Evolutionary conservation across 2,329 filamentous ascomycete species (phyloP), one percentile per base, ranked within the genome.

Genomic region (Hymenoscyphus linearis): DNA sequence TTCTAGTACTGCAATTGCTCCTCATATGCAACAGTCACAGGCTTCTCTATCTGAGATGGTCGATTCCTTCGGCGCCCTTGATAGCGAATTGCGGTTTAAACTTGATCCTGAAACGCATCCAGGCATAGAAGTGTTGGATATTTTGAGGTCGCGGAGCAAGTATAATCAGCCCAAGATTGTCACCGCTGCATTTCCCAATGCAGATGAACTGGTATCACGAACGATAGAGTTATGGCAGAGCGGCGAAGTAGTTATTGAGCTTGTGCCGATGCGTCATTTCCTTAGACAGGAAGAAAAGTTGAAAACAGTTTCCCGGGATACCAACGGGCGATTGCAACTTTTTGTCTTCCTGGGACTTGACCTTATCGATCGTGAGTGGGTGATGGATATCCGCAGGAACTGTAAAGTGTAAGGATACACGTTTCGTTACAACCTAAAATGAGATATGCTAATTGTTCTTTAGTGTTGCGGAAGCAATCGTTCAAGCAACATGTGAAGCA

Each of bases 151-250:
- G 71, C 60, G 65, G 67, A 55, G 70, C 71, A 26, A 55, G 70
- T 63, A 64, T 71, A 70, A 65, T 74, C 60, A 62, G 10, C 52
- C 62, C 7, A 36, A 58, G 25, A 54, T 60, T 25, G 60, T 61
- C 31, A 59, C 66, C 50, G 74, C 77, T 63, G 79, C 79, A 0
- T 81, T 80, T 60, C 79, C 76, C 2, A 67, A 70, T 14, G 69
- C 72, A 0, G 67, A 71, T 5, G 63, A 71, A 0, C 68, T 77
- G 2, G 64, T 76, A 27, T 64, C 14, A 10, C 34, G 35, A 25
- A 58, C 36, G 26, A 26, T 34, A 18, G 61, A 58, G 34, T 27
- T 64, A 44, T 67, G 66, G 35, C 60, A 60, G 10, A 62, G 65
- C 16, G 52, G 60, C 9, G 52, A 54, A 14, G 16, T 65, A 4